Evolutionary conservation across 106 monocot species (phyloP), one percentile per base, ranked within the genome.

Genomic region (Platanthera guangdongensis): DNA sequence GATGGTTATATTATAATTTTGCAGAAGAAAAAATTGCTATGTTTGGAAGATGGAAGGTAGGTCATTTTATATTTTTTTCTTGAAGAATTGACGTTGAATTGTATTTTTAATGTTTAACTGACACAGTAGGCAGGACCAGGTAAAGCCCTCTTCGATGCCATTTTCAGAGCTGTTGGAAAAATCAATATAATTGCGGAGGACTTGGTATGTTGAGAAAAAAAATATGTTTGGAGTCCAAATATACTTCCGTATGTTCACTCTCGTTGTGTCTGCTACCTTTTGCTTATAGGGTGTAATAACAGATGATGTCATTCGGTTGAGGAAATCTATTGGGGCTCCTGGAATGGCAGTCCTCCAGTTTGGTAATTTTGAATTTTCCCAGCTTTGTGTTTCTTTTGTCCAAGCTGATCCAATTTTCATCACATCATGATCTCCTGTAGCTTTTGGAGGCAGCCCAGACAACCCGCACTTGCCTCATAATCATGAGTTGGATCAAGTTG

Each of bases 261-360:
- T 74, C 68, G 7, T 12, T 59, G 9, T 50, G 19, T 10, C 12
- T 77, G 22, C 5, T 48, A 71, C 48, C n/a, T 71, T 1, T 71
- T 2, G 13, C 30, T n/a, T 22, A 79, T 81, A 99, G 97, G 99
- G 99, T 52, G 94, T 99, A 47, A 94, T 99, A 85, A 99, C 99
- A 16, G 90, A 92, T 72, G 99, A 99, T 81, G 99, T 99, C 18
- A 86, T 99, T 72, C 82, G 90, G 80, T 79, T 99, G 74, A 89
- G 99, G 80, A 89, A 89, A 80, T 79, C 81, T 65, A 94, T 99
- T 75, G 83, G 84, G 4, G 94, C 99, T 80, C 99, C 99, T 64
- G 99, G 94, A 83, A 99, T 99, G 99, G 92, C 92, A 74, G 90
- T 99, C 85, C 92, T 99, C 12, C 92, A 99, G 64, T 99, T 99